These are phyloP conservation scores for Colletotrichum camelliae DNA, from an alignment of 2,329 filamentous ascomycete species.

Conservation along the genomic window DNA sequence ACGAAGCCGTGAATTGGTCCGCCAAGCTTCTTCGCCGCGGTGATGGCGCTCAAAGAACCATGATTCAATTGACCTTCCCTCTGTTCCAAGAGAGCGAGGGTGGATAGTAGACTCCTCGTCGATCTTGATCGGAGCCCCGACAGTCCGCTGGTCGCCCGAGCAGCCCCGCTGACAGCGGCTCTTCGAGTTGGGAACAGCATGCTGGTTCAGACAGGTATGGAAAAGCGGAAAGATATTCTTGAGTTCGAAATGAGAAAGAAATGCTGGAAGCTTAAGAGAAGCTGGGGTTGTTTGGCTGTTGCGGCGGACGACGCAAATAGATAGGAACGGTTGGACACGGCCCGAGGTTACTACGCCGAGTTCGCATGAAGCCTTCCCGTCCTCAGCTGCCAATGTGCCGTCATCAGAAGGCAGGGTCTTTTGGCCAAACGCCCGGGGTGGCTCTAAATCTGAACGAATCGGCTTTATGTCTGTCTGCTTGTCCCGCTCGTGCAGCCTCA, in stretches of 20 bases:
- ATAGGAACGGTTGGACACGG: slow-evolving; percentile 38
- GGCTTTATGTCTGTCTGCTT: background rate
- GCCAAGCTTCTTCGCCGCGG: slow-evolving; percentile 85
- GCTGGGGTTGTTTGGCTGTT: background rate
- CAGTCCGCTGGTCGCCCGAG: slow-evolving; percentile 26
- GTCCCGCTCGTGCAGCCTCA: background rate
- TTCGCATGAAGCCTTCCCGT: slow-evolving; percentile 11
- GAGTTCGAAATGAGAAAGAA: background rate
- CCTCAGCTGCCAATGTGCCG: slow-evolving; percentile 7
- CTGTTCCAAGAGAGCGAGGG: slow-evolving; percentile 91
- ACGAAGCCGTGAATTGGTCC: slow-evolving; percentile 87
- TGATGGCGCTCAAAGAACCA: slow-evolving; percentile 83
- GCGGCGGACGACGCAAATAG: background rate
- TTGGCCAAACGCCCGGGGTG: background rate
- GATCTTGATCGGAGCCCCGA: slow-evolving; percentile 27
- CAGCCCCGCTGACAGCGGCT: slow-evolving; percentile 21
- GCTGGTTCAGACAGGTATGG: slow-evolving; percentile 3
- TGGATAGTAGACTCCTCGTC: slow-evolving; percentile 70
- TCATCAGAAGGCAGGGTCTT: background rate
- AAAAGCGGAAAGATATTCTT: background rate
- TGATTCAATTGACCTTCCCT: slow-evolving; percentile 84
- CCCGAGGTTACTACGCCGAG: slow-evolving; percentile 36
- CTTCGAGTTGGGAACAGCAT: slow-evolving; percentile 35
- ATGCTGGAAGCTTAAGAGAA: background rate
- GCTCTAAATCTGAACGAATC: background rate